Base-by-base conservation (phyloP, 768 basidiomycete genomes). In the Tubosaeta sp. region DNA sequence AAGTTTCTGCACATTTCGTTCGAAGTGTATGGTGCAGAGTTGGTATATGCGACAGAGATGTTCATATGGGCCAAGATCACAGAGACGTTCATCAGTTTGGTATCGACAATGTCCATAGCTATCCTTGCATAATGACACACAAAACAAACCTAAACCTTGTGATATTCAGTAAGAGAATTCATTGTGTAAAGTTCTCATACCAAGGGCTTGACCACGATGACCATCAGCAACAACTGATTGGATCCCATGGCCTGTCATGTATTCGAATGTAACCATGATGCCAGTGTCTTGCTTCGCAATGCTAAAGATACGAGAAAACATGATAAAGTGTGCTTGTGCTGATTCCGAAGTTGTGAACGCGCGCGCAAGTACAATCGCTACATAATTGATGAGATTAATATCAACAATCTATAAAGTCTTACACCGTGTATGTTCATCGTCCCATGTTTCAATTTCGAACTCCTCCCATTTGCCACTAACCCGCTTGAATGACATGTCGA, bases 161-260 rank as follows among this genome's bases (percentile, higher is more conserved):
- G 27, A 29, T 29, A 29, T 29, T 29, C 27, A 29, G 27, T 29
- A 29, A 29, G n/a, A 29, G 27, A 29, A 29, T 29, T 29, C 27
- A 29, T 29, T 29, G 8, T 29, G 27, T 29, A 29, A 29, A 29
- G 27, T 29, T 29, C 27, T 29, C 27, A 29, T 46, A 55, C 50
- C 46, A 11, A 55, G 43, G 1, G 50, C 54, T 10, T 55, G 50
- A 9, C 50, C 43, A 5, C 14, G 9, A 14, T 55, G 50, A 22
- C 41, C 32, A 41, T 56, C 51, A 11, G 55, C 55, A 2, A 56
- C 37, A 16, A 56, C 17, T 8, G 50, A 49, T 32, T 52, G 13
- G 19, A 52, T 50, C 4, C 44, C 55, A 25, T 13, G 3, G 6
- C 39, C 44, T 0, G 1, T 0, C 0, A 56, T 56, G 10, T 52